Conservation (phyloP, 345 rosid genomes). For the sweet orange (Citrus sinensis) region DVS_A1.0 CM039165.1:30196001-30196500, state of each 20-base stretch:
- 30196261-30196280: background rate
- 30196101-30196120: constrained; percentile 94
- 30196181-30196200: background rate
- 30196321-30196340: constrained; percentile 92
- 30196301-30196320: constrained; percentile 98
- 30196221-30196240: too few species aligned
- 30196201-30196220: too few species aligned
- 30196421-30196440: background rate
- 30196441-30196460: background rate
- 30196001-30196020: background rate
- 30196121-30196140: constrained; percentile 91
- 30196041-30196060: background rate
- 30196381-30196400: constrained; percentile 10
- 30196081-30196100: constrained; percentile 12
- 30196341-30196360: constrained; percentile 62
- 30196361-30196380: constrained; percentile 56
- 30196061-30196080: background rate
- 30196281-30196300: constrained; percentile 66
- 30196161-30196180: constrained; percentile 52
- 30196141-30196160: constrained; percentile 86
- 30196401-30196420: background rate
- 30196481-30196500: background rate
- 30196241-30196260: background rate
- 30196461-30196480: background rate
- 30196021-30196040: background rate